Conservation (phyloP, 345 rosid genomes). For the Fremontodendron californicum region DNA sequence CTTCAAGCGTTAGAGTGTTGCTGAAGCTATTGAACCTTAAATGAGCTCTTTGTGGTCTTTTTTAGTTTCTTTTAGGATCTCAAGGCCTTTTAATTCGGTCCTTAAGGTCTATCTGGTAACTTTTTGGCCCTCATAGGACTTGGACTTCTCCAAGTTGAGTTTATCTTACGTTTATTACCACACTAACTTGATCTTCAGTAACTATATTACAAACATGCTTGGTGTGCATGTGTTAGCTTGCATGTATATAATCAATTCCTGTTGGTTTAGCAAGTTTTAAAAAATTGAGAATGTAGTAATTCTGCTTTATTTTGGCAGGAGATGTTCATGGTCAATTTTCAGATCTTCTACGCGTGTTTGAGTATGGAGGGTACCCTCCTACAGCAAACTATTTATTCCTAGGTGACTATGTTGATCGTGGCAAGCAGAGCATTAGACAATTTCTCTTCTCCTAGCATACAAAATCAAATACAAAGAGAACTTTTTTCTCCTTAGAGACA, state of each 20-base stretch:
- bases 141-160: background rate
- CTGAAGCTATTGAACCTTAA: background rate
- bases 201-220: background rate
- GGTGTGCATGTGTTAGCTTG: background rate
- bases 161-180: background rate
- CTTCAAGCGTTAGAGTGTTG: background rate
- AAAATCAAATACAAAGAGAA: constrained; percentile 51
- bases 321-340: constrained; percentile 50
- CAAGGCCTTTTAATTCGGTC: background rate
- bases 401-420: constrained; percentile 56
- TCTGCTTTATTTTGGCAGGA: constrained; percentile 22
- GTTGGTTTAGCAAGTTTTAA: background rate
- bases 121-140: background rate
- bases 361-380: constrained; percentile 49
- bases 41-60: background rate
- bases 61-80: background rate
- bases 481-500: constrained; percentile 47
- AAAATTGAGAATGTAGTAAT: background rate
- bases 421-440: constrained; percentile 49
- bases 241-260: background rate
- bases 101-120: background rate
- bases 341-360: constrained; percentile 43
- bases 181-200: background rate
- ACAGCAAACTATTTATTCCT: constrained; percentile 45
- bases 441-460: constrained; percentile 45